A percentile compares a stretch with the other conserved stretches of the same genome.
phyloP scores from a whole-genome alignment of 176 grass and related monocot species.

The Alloteropsis semialata region DNA sequence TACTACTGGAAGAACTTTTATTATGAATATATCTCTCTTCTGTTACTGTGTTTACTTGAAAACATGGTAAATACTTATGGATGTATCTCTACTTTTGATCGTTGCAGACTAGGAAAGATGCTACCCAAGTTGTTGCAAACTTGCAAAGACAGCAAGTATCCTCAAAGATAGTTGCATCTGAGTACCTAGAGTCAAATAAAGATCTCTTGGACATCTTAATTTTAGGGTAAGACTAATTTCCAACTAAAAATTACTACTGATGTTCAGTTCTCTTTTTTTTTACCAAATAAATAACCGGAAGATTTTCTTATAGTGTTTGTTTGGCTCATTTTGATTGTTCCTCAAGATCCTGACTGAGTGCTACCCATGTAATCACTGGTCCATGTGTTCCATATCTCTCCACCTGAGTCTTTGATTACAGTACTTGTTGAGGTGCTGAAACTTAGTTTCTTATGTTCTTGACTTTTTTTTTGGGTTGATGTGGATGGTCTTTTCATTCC shows the following conservation, averaged over 20 bases:
- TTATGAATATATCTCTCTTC: not conserved
- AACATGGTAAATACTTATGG: not conserved
- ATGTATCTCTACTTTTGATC: constrained; percentile 18
- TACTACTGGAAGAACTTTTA: not conserved
- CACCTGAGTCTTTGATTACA: constrained; percentile 16
- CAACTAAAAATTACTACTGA: not conserved
- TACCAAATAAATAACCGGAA: not conserved
- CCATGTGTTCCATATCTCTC: not conserved
- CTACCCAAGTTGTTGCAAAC: constrained; percentile 88
- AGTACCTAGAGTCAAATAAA: constrained; percentile 80
- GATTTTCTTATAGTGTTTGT: not conserved
- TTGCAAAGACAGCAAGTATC: constrained; percentile 81
- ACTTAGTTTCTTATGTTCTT: not conserved
- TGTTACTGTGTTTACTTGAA: not conserved
- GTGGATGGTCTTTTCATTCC: not conserved
- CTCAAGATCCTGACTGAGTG: too few species aligned
- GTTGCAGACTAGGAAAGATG: constrained; percentile 83
- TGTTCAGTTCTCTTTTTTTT: not conserved
- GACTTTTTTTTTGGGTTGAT: not conserved
- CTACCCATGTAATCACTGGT: not conserved
- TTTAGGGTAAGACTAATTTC: constrained; percentile 49
- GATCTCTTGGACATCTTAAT: constrained; percentile 83
- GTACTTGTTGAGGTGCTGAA: not conserved
- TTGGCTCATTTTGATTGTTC: constrained; percentile 2
- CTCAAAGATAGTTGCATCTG: constrained; percentile 69